Percentiles rank a stretch among this genome's conserved stretches.
Evolutionary conservation across 305 asterid genomes (phyloP).

Genomic region (Plantago rigida): DNA sequence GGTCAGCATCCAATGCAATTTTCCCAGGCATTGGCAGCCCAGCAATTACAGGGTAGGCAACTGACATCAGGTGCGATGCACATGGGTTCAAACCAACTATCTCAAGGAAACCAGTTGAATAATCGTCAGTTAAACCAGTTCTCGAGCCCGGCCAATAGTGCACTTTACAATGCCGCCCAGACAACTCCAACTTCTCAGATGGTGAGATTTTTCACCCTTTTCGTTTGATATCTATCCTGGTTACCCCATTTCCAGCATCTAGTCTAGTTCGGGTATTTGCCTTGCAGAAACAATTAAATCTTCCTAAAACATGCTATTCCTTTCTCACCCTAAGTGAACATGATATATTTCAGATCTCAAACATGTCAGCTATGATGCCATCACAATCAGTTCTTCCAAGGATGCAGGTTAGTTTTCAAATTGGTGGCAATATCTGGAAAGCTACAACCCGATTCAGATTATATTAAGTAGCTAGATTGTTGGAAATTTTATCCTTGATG

Average conservation of each 20-base stretch:
- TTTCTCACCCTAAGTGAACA: constrained; percentile 22
- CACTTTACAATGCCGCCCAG: constrained; percentile 81
- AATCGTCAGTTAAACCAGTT: constrained; percentile 78
- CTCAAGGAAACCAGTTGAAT: constrained; percentile 82
- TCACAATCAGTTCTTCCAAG: constrained; percentile 65
- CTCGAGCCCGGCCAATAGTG: constrained; percentile 73
- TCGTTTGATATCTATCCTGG: too few species aligned
- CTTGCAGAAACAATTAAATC: too few species aligned
- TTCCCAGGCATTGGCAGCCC: constrained; percentile 68
- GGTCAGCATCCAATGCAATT: constrained; percentile 87
- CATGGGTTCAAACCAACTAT: constrained; percentile 64
- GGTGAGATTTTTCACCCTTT: constrained; percentile 38
- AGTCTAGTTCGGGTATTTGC: not conserved
- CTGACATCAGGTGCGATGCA: constrained; percentile 69
- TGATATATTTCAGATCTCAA: constrained; percentile 58
- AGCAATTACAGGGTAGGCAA: constrained; percentile 79
- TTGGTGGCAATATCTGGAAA: constrained; percentile 2
- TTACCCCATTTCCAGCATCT: not conserved
- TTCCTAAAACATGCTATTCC: not conserved
- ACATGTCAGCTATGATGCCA: constrained; percentile 87
- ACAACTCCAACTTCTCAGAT: constrained; percentile 66
- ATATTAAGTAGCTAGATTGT: too few species aligned
- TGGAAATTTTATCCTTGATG: not conserved
- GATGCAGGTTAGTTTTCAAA: constrained; percentile 56
- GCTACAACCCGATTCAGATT: too few species aligned